These are phyloP conservation scores for Inga laurina DNA, from an alignment of 306 rosid species.

Conservation along the genomic window DNA sequence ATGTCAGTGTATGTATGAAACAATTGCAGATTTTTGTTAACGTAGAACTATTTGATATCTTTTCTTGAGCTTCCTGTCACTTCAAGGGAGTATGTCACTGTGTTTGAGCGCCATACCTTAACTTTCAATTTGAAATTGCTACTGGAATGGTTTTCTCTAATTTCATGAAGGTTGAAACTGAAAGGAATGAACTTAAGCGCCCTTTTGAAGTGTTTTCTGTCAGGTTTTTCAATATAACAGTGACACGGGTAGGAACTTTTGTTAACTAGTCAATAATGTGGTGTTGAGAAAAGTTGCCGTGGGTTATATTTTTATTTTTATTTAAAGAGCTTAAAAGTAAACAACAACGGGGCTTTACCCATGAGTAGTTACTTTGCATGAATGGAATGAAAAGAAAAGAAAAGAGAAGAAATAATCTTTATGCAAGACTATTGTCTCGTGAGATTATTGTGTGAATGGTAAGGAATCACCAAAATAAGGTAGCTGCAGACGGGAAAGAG, in stretches of 20 bases:
- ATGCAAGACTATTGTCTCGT: neutral
- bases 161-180: neutral
- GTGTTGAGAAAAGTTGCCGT: neutral
- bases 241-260: neutral
- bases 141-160: neutral
- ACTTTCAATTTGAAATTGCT: neutral
- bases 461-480: neutral
- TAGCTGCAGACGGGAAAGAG: neutral
- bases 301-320: neutral
- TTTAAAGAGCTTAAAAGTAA: neutral
- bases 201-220: neutral
- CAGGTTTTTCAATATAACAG: neutral
- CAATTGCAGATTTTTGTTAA: neutral
- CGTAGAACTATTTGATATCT: neutral
- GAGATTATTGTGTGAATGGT: neutral
- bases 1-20: neutral
- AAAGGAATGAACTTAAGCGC: neutral
- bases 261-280: neutral
- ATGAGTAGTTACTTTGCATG: neutral
- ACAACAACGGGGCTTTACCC: neutral
- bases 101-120: neutral
- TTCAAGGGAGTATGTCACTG: neutral
- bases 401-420: neutral
- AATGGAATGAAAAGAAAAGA: neutral
- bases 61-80: conserved; percentile 4